Percentiles rank a stretch among this genome's conserved stretches.
phyloP scores from a whole-genome alignment of 2,329 filamentous ascomycete species.

The Ascochyta koolunga region DNA sequence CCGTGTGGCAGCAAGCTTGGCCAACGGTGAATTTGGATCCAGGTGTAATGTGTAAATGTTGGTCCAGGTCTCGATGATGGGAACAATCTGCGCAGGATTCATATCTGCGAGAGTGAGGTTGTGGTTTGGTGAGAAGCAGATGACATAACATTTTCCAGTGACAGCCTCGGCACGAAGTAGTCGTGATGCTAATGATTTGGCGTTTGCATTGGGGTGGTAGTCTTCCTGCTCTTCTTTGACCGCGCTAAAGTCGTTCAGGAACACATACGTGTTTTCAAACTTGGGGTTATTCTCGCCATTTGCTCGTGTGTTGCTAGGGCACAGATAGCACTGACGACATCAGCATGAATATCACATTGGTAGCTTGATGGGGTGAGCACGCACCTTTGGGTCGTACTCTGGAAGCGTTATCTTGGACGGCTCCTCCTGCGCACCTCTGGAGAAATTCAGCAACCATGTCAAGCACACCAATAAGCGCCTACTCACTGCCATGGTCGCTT shows the following conservation, averaged over 20 bases:
- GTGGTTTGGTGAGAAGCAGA: slow-evolving; percentile 91
- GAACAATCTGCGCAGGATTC: slow-evolving; percentile 74
- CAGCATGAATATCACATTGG: slow-evolving; percentile 17
- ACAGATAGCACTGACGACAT: slow-evolving; percentile 79
- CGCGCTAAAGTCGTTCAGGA: slow-evolving; percentile 97
- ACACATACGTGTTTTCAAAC: slow-evolving; percentile 87
- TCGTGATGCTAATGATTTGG: slow-evolving; percentile 68
- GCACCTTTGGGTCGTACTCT: slow-evolving; percentile 73
- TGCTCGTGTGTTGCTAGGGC: slow-evolving; percentile 87
- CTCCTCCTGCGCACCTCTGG: slow-evolving; percentile 56
- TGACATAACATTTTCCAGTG: slow-evolving; percentile 94
- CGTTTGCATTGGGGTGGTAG: slow-evolving; percentile 64
- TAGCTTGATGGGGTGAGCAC: slow-evolving; percentile 6
- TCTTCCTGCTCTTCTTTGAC: slow-evolving; percentile 91
- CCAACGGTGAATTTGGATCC: slow-evolving; percentile 71
- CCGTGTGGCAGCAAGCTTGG: slow-evolving; percentile 52
- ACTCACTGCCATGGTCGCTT: slow-evolving; percentile 97
- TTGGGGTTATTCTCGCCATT: slow-evolving; percentile 85
- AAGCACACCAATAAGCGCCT: neutral
- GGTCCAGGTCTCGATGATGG: slow-evolving; percentile 89
- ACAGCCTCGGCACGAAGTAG: slow-evolving; percentile 84
- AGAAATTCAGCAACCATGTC: slow-evolving; percentile 14
- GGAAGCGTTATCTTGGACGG: slow-evolving; percentile 62
- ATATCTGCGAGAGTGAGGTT: slow-evolving; percentile 94
- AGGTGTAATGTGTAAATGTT: slow-evolving; percentile 85